Evolutionary conservation across 2,329 filamentous ascomycete genomes (phyloP).

Genomic region (Penicillium sp.): DNA sequence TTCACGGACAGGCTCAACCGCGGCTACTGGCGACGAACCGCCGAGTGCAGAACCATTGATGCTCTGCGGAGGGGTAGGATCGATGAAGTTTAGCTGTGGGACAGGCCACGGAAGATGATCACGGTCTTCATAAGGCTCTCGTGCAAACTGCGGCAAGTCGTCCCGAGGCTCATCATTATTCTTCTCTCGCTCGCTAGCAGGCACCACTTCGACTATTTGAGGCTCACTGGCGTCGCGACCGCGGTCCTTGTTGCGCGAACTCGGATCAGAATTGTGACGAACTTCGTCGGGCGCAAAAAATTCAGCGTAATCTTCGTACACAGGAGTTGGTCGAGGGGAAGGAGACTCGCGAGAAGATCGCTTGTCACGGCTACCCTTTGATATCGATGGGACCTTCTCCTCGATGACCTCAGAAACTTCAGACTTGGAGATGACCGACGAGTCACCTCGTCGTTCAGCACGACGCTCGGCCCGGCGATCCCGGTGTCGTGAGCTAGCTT

Average conservation of each 20-base stretch:
- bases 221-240: constrained; percentile 28
- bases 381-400: constrained; percentile 21
- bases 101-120: constrained; percentile 49
- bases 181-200: constrained; percentile 30
- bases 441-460: constrained; percentile 31
- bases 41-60: constrained; percentile 44
- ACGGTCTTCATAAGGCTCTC: constrained; percentile 27
- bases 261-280: constrained; percentile 46
- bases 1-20: constrained; percentile 37
- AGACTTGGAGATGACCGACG: constrained; percentile 32
- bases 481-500: constrained; percentile 39
- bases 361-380: constrained; percentile 29
- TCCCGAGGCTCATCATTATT: constrained; percentile 22
- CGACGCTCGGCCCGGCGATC: constrained; percentile 47
- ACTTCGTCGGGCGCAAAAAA: constrained; percentile 49
- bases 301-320: constrained; percentile 48
- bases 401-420: constrained; percentile 25
- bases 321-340: constrained; percentile 37
- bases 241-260: constrained; percentile 24
- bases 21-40: constrained; percentile 33
- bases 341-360: constrained; percentile 35
- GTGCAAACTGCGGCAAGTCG: constrained; percentile 23
- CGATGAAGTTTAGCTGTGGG: constrained; percentile 59
- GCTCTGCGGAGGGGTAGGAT: constrained; percentile 61
- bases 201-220: constrained; percentile 38